Evolutionary conservation across 1,284 basidiomycete species (phyloP).

Genomic region (Phylloporus sp.): DNA sequence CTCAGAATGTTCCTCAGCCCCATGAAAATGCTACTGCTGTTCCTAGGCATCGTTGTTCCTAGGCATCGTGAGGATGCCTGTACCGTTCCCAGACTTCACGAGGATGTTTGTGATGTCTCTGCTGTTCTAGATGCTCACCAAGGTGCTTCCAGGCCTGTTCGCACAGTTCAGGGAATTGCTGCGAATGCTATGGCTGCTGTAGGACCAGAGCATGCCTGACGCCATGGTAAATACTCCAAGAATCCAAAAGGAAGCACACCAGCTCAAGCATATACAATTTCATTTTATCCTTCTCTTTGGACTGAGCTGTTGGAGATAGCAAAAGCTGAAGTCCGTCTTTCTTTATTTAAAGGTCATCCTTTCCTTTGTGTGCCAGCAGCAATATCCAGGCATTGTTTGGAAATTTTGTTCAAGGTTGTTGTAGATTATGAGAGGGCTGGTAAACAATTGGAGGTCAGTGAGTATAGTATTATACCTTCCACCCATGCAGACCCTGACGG

Average conservation of each 20-base stretch:
- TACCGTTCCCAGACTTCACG: too few relatives aligned
- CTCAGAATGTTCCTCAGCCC: too few relatives aligned
- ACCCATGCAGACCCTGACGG: too few relatives aligned
- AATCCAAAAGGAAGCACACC: neutral
- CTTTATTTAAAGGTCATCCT: neutral
- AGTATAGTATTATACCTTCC: neutral
- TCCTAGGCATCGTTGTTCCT: too few relatives aligned
- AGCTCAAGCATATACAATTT: neutral
- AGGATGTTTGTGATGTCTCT: too few relatives aligned
- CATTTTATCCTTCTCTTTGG: neutral
- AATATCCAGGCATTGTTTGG: neutral
- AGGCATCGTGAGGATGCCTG: too few relatives aligned
- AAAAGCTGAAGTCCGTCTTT: neutral
- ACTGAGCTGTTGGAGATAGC: neutral
- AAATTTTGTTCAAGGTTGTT: neutral
- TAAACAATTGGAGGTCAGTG: neutral
- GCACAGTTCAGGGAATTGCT: too few relatives aligned
- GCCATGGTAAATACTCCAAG: neutral
- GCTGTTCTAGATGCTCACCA: too few relatives aligned
- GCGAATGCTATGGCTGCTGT: too few relatives aligned
- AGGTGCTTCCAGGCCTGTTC: too few relatives aligned
- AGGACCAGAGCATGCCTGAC: too few relatives aligned
- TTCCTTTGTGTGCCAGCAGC: neutral
- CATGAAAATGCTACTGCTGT: too few relatives aligned
- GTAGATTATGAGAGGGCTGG: neutral